phyloP scores from a whole-genome alignment of 768 basidiomycete genomes.

The Phylloporus sp. region DNA sequence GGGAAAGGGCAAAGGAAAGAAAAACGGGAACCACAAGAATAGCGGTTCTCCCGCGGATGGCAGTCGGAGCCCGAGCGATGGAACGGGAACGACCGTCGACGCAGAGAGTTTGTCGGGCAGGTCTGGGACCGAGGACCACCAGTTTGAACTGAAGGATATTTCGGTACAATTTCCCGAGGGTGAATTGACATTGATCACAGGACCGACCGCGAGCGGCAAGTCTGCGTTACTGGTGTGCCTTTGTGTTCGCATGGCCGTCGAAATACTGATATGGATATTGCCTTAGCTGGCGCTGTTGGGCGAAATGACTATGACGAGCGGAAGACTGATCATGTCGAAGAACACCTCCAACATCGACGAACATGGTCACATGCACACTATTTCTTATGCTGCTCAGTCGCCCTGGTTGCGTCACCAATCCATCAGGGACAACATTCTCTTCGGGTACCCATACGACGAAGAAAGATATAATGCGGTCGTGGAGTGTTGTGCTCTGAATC shows the following conservation, averaged over 20 bases:
- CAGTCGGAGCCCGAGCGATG: slow-evolving; percentile 7
- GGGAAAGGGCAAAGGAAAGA: slow-evolving; percentile 18
- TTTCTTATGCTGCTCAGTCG: slow-evolving; percentile 71
- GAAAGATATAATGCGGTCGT: slow-evolving; percentile 70
- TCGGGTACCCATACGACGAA: slow-evolving; percentile 65
- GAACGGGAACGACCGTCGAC: slow-evolving; percentile 11
- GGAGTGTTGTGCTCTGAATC: slow-evolving; percentile 77
- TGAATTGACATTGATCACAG: slow-evolving; percentile 42
- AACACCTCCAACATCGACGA: slow-evolving; percentile 51
- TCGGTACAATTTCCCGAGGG: slow-evolving; percentile 44
- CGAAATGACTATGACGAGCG: slow-evolving; percentile 35
- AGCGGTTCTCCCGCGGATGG: not conserved
- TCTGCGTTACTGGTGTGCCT: slow-evolving; percentile 39
- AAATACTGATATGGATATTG: not conserved
- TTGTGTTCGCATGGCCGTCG: not conserved
- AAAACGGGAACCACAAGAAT: slow-evolving; percentile 7
- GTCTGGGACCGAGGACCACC: slow-evolving; percentile 24
- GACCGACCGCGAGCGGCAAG: slow-evolving; percentile 48
- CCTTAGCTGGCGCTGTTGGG: slow-evolving; percentile 34
- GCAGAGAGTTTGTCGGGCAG: slow-evolving; percentile 10
- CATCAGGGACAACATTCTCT: slow-evolving; percentile 77
- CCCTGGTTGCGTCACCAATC: slow-evolving; percentile 69
- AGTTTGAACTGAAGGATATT: slow-evolving; percentile 41
- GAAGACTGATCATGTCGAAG: slow-evolving; percentile 42
- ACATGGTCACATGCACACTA: slow-evolving; percentile 53